Evolutionary conservation across 345 rosid species (phyloP), one percentile per base, ranked within the genome.

Genomic region (Clausena lansium): DNA sequence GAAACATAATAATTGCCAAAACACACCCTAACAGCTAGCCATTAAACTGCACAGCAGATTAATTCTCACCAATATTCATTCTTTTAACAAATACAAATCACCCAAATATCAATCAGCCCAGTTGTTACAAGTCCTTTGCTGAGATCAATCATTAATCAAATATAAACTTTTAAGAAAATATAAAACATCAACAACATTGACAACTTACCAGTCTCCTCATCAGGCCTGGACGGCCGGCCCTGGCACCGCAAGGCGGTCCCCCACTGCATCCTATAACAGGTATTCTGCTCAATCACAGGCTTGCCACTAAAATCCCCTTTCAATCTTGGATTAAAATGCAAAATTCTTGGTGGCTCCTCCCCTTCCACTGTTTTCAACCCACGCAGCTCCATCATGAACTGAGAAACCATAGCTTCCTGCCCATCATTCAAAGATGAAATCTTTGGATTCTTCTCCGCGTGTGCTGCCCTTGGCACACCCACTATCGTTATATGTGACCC

Each of bases 241-340:
- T 91, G 95, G 59, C 98, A 95, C 14, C 98, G 88, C 85, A 86
- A 79, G 3, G 95, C 89, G 24, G 89, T 67, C 7, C 98, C 98
- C 98, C 98, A 95, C 67, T 95, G 98, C 98, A 92, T 92, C 71
- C 98, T 84, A 68, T 92, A 95, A 65, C 98, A 95, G 80, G 96
- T 95, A 81, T 95, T 95, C 91, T 87, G 97, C 82, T 95, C 98
- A 81, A 95, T 95, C 70, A 93, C 96, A 4, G 98, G 95, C 79
- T 83, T 87, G 15, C 78, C 80, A 60, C 97, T 93, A 94, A 98
- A 95, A 82, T 95, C 98, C 39, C 98, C 98, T 41, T 86, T 95
- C 11, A 95, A 80, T 89, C 98, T 88, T 11, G 98, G 97, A 74
- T 95, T 95, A 61, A 95, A 93, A 83, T 93, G 98, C 76, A 95